phyloP scores from a whole-genome alignment of 768 basidiomycete species.

The Scleroderma bovista region DNA sequence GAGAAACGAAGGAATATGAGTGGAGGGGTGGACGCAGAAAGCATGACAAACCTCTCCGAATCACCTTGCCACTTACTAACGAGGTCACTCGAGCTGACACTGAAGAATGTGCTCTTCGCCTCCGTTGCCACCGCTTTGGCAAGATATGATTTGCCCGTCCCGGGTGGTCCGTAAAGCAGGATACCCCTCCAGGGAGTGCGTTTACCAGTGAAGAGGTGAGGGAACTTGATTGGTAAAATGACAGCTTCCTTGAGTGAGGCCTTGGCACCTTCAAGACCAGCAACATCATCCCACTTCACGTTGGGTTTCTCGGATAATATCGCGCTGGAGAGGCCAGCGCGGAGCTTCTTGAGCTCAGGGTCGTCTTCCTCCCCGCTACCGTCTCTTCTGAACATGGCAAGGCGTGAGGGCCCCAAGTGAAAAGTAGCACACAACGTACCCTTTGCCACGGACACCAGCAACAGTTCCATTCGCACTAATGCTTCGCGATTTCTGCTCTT shows the following conservation, averaged over 20 bases:
- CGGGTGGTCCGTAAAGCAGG: conserved; percentile 93
- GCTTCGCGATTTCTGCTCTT: conserved; percentile 54
- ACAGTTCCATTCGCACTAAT: conserved; percentile 46
- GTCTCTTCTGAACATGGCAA: conserved; percentile 30
- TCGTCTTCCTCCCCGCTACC: conserved; percentile 67
- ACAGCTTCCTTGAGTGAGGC: conserved; percentile 97
- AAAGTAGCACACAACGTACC: conserved; percentile 27
- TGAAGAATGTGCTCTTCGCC: conserved; percentile 98
- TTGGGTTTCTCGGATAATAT: conserved; percentile 93
- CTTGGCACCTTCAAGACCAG: conserved; percentile 92
- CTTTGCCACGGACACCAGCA: conserved; percentile 39
- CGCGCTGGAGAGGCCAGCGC: conserved; percentile 83
- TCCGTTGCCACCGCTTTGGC: conserved; percentile 99
- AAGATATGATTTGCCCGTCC: conserved; percentile 94
- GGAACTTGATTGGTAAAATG: conserved; percentile 99
- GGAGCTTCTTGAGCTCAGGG: conserved; percentile 92
- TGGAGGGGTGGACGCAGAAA: neutral
- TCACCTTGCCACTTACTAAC: conserved; percentile 99
- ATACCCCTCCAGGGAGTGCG: conserved; percentile 98
- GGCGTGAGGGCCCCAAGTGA: neutral
- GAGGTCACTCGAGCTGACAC: conserved; percentile 89
- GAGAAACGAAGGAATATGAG: neutral
- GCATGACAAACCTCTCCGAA: conserved; percentile 72
- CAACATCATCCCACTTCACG: conserved; percentile 98
- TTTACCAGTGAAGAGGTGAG: conserved; percentile 97